phyloP scores from a whole-genome alignment of 345 rosid species.

The Brassica juncea region DNA sequence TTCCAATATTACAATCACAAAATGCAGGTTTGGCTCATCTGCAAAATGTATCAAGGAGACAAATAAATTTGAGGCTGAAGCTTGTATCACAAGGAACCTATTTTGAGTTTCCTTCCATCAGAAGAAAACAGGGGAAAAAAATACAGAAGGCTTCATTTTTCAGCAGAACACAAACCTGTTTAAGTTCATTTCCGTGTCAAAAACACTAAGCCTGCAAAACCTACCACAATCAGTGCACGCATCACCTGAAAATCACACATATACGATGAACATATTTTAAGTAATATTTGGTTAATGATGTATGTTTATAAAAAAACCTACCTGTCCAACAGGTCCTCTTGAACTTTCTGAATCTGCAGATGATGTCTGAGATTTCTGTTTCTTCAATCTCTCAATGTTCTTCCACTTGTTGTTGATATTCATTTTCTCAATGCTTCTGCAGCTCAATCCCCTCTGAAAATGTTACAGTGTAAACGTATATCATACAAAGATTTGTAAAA shows the following conservation, averaged over 20 bases:
- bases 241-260: slow-evolving; percentile 33
- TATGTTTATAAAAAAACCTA: neutral
- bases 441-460: slow-evolving; percentile 25
- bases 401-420: slow-evolving; percentile 23
- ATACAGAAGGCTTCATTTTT: neutral
- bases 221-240: slow-evolving; percentile 37
- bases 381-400: slow-evolving; percentile 27
- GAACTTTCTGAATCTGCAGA: slow-evolving; percentile 26
- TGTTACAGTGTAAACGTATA: neutral
- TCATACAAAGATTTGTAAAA: slow-evolving; percentile 7
- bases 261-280: neutral
- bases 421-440: slow-evolving; percentile 10
- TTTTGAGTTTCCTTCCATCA: slow-evolving; percentile 4
- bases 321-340: slow-evolving; percentile 37
- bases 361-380: slow-evolving; percentile 24
- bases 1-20: slow-evolving; percentile 14
- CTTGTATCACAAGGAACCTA: slow-evolving; percentile 19
- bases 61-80: neutral
- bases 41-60: slow-evolving; percentile 3
- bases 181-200: slow-evolving; percentile 34
- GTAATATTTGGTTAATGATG: neutral
- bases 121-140: slow-evolving; percentile 17
- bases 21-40: slow-evolving; percentile 18
- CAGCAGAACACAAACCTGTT: slow-evolving; percentile 31
- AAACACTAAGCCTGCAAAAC: slow-evolving; percentile 41